phyloP scores from a whole-genome alignment of 345 rosid genomes.

The Eucalyptus coolabah region DNA sequence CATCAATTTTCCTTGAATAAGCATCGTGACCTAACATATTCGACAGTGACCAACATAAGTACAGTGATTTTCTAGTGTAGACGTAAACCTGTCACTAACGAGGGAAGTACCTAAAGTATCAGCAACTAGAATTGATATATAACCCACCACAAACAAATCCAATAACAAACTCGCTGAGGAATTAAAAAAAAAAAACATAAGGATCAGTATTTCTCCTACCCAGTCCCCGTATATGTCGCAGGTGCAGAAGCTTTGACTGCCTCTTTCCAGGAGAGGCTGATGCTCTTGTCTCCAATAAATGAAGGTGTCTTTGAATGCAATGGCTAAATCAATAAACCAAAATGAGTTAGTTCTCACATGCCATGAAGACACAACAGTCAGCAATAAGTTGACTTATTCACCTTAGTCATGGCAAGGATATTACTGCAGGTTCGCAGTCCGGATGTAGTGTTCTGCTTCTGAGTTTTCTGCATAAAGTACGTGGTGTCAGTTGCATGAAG shows the following conservation, averaged over 20 bases:
- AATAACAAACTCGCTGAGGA: neutral
- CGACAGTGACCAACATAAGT: neutral
- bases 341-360: neutral
- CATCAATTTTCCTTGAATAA: neutral
- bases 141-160: neutral
- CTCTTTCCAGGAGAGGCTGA: constrained; percentile 95
- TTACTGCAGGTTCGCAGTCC: constrained; percentile 93
- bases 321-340: constrained; percentile 28
- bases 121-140: neutral
- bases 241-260: constrained; percentile 42
- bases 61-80: neutral
- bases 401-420: constrained; percentile 96
- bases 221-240: constrained; percentile 28
- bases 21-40: too few relatives aligned
- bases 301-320: constrained; percentile 80
- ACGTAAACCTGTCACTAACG: neutral
- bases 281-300: constrained; percentile 81
- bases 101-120: neutral
- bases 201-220: constrained; percentile 26
- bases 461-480: constrained; percentile 50
- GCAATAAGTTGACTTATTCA: constrained; percentile 1
- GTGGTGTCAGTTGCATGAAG: neutral
- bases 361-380: neutral
- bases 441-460: constrained; percentile 74
- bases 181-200: neutral